Evolutionary conservation across 164 flowering plant species (phyloP).

Genomic region (Santalum album): DNA sequence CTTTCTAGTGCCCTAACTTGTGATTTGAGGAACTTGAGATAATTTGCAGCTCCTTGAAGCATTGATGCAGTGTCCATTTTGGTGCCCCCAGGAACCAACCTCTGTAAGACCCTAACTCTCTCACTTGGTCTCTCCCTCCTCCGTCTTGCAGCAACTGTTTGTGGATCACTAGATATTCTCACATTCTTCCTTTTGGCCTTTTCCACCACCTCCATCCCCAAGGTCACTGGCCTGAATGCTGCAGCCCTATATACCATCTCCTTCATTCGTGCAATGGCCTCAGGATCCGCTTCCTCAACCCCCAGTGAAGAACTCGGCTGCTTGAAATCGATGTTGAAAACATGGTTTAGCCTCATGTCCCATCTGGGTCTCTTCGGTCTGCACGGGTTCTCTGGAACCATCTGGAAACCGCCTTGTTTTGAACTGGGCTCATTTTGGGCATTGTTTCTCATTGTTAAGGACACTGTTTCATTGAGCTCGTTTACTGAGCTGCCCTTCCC

Average conservation of each 20-base stretch:
- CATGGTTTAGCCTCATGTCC: conserved; percentile 27
- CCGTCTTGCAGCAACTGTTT: conserved; percentile 92
- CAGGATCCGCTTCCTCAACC: conserved; percentile 60
- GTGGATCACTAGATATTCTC: conserved; percentile 81
- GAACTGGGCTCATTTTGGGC: conserved; percentile 11
- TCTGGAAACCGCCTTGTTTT: too few species aligned
- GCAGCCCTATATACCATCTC: conserved; percentile 90
- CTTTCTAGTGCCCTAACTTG: conserved; percentile 70
- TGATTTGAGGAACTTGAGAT: conserved; percentile 79
- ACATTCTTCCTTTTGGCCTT: conserved; percentile 91
- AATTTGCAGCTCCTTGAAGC: conserved; percentile 98
- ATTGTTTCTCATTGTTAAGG: background rate
- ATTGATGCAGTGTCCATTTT: conserved; percentile 99
- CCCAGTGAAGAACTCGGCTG: conserved; percentile 29
- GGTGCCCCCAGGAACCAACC: conserved; percentile 84
- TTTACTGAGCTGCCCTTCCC: conserved; percentile 10
- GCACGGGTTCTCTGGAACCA: conserved; percentile 28
- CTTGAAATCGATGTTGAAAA: conserved; percentile 67
- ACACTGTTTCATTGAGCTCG: conserved; percentile 14
- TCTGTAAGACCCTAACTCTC: conserved; percentile 78
- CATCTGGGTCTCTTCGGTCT: conserved; percentile 42
- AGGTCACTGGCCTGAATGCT: conserved; percentile 72
- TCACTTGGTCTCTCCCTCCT: conserved; percentile 93
- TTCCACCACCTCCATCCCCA: conserved; percentile 58
- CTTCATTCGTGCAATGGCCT: conserved; percentile 86